phyloP scores from a whole-genome alignment of 805 yeast species.

The Jamesozyma gamospora region DNA sequence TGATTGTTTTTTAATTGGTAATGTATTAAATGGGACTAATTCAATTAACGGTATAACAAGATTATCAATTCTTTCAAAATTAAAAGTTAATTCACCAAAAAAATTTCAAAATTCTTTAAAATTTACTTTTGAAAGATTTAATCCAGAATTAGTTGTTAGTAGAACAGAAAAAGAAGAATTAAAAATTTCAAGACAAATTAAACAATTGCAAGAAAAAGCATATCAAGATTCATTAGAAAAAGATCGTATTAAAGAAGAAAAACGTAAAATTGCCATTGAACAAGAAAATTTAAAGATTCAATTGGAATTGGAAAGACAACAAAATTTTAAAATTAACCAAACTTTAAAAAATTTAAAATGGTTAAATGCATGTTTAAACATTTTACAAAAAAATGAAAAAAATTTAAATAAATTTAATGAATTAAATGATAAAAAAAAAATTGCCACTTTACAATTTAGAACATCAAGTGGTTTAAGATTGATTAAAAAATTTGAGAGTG shows the following conservation, averaged over 20 bases:
- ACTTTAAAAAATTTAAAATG: slow-evolving; percentile 15
- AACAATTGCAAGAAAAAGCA: slow-evolving; percentile 58
- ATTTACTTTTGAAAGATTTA: slow-evolving; percentile 42
- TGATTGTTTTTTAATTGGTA: slow-evolving; percentile 42
- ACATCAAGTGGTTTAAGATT: slow-evolving; percentile 25
- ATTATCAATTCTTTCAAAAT: slow-evolving; percentile 28
- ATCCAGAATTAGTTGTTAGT: slow-evolving; percentile 51
- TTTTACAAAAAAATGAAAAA: background rate
- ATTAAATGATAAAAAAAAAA: slow-evolving; percentile 1
- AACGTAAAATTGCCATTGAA: slow-evolving; percentile 27
- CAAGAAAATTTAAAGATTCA: slow-evolving; percentile 6
- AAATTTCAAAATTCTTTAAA: slow-evolving; percentile 31
- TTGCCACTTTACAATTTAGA: slow-evolving; percentile 26
- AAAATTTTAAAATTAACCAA: slow-evolving; percentile 8
- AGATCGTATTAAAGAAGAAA: slow-evolving; percentile 45
- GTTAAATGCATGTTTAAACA: slow-evolving; percentile 15
- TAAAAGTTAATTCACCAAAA: slow-evolving; percentile 24
- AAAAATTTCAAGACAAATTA: slow-evolving; percentile 45
- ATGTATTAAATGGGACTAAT: slow-evolving; percentile 40
- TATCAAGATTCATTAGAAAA: slow-evolving; percentile 48
- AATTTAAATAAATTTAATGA: background rate
- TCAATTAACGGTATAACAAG: slow-evolving; percentile 24
- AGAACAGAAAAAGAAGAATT: slow-evolving; percentile 52
- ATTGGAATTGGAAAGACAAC: slow-evolving; percentile 7
- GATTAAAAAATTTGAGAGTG: slow-evolving; percentile 16